These are phyloP conservation scores for Gossypium herbaceum DNA, from an alignment of 345 rosid genomes.

Conservation along the genomic window DNA sequence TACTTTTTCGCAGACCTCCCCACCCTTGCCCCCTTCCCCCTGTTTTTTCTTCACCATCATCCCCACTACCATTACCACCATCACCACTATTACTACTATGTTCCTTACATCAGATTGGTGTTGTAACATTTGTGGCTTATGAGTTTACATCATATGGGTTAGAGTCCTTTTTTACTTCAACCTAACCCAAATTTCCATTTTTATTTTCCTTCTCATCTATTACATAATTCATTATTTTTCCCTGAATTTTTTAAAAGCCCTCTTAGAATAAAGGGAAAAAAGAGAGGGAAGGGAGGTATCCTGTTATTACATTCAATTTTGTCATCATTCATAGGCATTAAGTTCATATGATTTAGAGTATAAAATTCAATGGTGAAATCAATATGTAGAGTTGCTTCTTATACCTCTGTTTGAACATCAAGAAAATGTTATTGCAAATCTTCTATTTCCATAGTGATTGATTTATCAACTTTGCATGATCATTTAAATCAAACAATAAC, in stretches of 20 bases:
- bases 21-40: too few species aligned
- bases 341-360: not conserved
- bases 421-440: not conserved
- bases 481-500: too few species aligned
- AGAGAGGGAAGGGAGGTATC: too few species aligned
- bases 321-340: not conserved
- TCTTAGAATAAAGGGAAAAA: not conserved
- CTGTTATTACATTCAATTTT: not conserved
- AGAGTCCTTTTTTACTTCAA: too few species aligned
- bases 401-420: not conserved
- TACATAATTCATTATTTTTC: slow-evolving; percentile 30
- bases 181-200: slow-evolving; percentile 1
- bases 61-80: too few species aligned
- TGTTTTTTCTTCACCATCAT: too few species aligned
- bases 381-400: not conserved
- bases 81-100: too few species aligned
- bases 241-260: slow-evolving; percentile 8
- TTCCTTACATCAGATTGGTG: slow-evolving; percentile 55
- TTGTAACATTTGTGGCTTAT: too few species aligned
- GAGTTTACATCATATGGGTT: too few species aligned
- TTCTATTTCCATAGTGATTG: not conserved
- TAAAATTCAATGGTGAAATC: too few species aligned
- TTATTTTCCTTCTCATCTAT: not conserved
- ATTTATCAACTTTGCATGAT: not conserved
- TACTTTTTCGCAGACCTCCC: too few species aligned